Evolutionary conservation across 768 basidiomycete genomes (phyloP), one percentile per base, ranked within the genome.

Genomic region (Tricholoma sp.): DNA sequence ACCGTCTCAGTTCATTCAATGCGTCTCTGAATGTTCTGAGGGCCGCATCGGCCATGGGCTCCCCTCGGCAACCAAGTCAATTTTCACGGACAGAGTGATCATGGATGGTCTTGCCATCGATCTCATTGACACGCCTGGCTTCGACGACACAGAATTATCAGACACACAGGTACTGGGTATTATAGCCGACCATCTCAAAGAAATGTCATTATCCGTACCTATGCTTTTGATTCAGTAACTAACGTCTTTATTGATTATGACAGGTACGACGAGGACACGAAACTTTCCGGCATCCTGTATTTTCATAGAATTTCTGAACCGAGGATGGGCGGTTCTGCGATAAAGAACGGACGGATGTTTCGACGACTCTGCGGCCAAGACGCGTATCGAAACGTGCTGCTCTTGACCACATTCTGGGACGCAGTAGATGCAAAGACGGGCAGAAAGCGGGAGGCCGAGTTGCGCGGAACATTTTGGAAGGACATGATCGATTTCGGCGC

Each of bases 381-480:
- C 51, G 70, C 70, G 2, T 69, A 79, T 54, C 65, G 69, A 42
- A 75, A 77, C 58, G 75, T 81, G 52, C 69, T 79, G 52, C 72
- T 82, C 54, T 72, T 70, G 37, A 82, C 80, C 47, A 81, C 73
- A 50, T 79, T 75, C 71, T 81, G 78, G 78, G 72, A 70, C 9
- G 67, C 69, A 52, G 71, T 74, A 36, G 64, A 68, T 44, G 59
- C 58, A 41, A 69, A 67, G 42, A 18, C 66, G 37, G 77, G 74
- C 5, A 64, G 61, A 32, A 59, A 53, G 15, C 70, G 78, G 6
- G 79, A 82, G 60, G 55, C 52, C 0, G 71, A 79, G 61, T 68
- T 81, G 17, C 65, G 65, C 28, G 69, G 69, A 45, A 69, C 67
- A 34, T 78, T 74, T 62, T 82, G 80, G 74, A 72, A 73, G 58